A percentile compares a stretch with the other conserved stretches of the same genome.
Evolutionary conservation across 805 yeast genomes (phyloP).

Genomic region (Maudiozyma barnettii): DNA sequence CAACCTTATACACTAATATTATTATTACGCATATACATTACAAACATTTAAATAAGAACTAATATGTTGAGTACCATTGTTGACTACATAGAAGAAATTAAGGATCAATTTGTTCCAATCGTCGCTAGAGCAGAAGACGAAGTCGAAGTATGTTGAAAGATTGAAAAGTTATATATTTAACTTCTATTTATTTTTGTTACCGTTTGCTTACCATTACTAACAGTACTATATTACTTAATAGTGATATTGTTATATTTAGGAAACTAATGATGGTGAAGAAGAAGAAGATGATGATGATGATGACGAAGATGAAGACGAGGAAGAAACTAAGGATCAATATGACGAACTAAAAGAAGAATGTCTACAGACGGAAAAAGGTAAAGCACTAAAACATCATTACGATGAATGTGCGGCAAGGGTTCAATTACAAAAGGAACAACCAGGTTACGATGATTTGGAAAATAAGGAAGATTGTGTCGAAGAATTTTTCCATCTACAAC

Average conservation of each 20-base stretch:
- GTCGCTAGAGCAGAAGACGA: conserved; percentile 67
- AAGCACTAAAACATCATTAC: conserved; percentile 75
- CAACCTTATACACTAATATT: too few relatives aligned
- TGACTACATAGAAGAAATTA: conserved; percentile 49
- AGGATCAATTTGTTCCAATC: conserved; percentile 71
- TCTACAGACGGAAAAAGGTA: conserved; percentile 54
- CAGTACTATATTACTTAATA: background rate
- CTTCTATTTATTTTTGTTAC: background rate
- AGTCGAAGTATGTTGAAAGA: conserved; percentile 9
- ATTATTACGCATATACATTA: background rate
- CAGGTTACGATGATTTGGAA: conserved; percentile 65
- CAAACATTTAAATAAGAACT: background rate
- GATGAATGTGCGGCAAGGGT: conserved; percentile 95
- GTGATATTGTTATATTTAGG: background rate
- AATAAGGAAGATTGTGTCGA: conserved; percentile 97
- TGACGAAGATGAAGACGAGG: conserved; percentile 62
- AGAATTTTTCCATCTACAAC: conserved; percentile 95
- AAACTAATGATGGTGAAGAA: conserved; percentile 18
- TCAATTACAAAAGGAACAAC: conserved; percentile 74
- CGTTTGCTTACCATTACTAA: background rate
- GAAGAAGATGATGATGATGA: conserved; percentile 41
- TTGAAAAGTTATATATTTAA: too few relatives aligned
- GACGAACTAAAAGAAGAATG: conserved; percentile 64
- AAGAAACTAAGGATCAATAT: conserved; percentile 54
- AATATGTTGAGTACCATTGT: conserved; percentile 31